These are phyloP conservation scores for Neocucurbitaria cava DNA, from an alignment of 2,329 filamentous ascomycete species.

Conservation along the genomic window DNA sequence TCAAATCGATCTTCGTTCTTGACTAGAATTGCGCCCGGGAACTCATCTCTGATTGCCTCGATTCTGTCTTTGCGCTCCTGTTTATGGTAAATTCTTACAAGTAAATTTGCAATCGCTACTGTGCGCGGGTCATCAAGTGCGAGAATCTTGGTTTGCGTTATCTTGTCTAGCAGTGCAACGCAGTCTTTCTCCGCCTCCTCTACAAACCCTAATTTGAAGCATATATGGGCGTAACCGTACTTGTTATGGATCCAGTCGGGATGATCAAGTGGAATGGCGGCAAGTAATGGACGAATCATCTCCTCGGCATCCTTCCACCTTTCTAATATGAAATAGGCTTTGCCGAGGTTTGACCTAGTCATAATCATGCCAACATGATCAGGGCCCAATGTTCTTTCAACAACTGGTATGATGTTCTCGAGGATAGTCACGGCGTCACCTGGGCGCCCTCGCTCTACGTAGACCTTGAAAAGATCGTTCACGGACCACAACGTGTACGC, in stretches of 20 bases:
- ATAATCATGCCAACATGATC: slow-evolving; percentile 32
- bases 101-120: background rate
- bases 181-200: background rate
- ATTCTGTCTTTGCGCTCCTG: background rate
- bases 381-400: slow-evolving; percentile 25
- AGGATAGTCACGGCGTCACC: slow-evolving; percentile 31
- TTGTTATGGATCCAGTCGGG: background rate
- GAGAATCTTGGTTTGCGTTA: background rate
- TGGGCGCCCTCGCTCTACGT: slow-evolving; percentile 16
- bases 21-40: background rate
- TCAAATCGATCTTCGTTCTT: background rate
- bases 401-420: slow-evolving; percentile 18
- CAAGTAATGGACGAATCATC: background rate
- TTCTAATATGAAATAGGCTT: background rate
- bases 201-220: background rate
- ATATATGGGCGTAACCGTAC: background rate
- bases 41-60: background rate
- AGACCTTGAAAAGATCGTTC: slow-evolving; percentile 31
- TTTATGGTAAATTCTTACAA: background rate
- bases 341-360: slow-evolving; percentile 4
- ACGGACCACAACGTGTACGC: slow-evolving; percentile 38
- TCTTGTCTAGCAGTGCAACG: background rate
- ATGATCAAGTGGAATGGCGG: background rate
- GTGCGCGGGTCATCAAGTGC: background rate
- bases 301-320: background rate